These are phyloP conservation scores for Ilex asprella DNA, from an alignment of 257 asterid species.

Conservation along the genomic window DNA sequence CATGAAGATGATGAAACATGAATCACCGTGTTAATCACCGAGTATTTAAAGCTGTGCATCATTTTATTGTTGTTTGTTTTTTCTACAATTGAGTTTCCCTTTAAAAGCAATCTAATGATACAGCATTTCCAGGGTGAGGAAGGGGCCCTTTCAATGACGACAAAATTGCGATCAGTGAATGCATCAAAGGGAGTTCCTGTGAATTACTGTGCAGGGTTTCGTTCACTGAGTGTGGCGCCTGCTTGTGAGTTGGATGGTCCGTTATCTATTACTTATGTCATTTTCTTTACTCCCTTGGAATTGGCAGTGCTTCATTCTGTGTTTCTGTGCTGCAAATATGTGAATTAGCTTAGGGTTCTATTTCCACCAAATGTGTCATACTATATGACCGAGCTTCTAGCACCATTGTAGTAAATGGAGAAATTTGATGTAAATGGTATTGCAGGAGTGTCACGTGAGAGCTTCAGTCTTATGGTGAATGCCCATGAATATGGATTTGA, in stretches of 20 bases:
- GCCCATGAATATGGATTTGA: constrained; percentile 77
- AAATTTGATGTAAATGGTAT: not conserved
- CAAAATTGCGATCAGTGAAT: constrained; percentile 58
- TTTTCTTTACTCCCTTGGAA: not conserved
- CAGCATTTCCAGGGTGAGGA: constrained; percentile 73
- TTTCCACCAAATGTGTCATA: too few relatives aligned
- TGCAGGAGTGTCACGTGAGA: constrained; percentile 86
- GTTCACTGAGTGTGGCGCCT: constrained; percentile 45
- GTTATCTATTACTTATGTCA: constrained; percentile 10
- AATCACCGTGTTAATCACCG: too few relatives aligned
- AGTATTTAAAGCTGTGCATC: too few relatives aligned
- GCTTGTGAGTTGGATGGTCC: constrained; percentile 63
- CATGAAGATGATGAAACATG: too few relatives aligned
- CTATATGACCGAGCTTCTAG: too few relatives aligned
- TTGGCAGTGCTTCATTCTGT: not conserved
- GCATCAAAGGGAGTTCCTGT: constrained; percentile 92
- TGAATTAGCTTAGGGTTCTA: too few relatives aligned
- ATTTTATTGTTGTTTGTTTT: too few relatives aligned
- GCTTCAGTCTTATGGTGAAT: constrained; percentile 61
- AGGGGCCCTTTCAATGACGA: constrained; percentile 98
- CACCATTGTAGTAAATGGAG: too few relatives aligned
- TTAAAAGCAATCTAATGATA: too few relatives aligned
- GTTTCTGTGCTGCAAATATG: too few relatives aligned
- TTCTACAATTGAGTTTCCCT: too few relatives aligned
- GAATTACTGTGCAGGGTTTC: constrained; percentile 95